Base-by-base conservation (phyloP, 2,329 filamentous ascomycete species). In the Pestalotiopsis sp. region DNA sequence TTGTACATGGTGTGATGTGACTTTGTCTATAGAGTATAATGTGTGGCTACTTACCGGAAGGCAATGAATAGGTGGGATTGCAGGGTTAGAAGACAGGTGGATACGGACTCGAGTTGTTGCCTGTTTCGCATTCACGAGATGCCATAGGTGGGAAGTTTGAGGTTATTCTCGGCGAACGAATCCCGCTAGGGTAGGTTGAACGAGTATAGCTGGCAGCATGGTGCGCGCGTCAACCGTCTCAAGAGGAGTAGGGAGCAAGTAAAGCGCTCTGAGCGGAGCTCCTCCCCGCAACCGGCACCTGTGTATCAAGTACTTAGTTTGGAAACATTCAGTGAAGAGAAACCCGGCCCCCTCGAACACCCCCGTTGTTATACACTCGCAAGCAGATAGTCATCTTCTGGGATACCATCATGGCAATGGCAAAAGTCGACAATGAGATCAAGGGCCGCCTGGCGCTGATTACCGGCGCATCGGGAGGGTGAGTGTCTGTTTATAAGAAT, bases 391-490 rank as follows among this genome's bases (percentile, higher is more conserved):
- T 17, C 27, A 36, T 17, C 20, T n/a, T 38, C 59, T n/a, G 17
- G 57, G 9, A 38, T 27, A 38, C 31, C 13, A 52, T 52, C 45
- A 38, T 14, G 27, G 31, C 52, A 55, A 79, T 78, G 76, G 49
- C 74, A 31, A 72, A 69, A 61, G 74, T 76, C 58, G 76, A 80
- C 71, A 80, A 80, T 70, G 73, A 74, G 27, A 73, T 80, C 20
- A 72, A 69, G 45, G 78, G 79, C 38, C 77, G 79, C 17, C 70
- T 80, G 45, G 79, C 77, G 59, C 77, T 80, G 11, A 74, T 80
- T 23, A 80, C 79, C 27, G 78, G 79, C 38, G 79, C 77, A 63
- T 79, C 76, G 57, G 78, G 78, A 70, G 78, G 77, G 78, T 78
- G 75, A 27, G 61, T 64, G 2, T 62, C 14, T 12, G 55, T 17